A percentile compares a stretch with the other conserved stretches of the same genome.
Conservation (phyloP, 306 rosid genomes). For the Oxytropis ochrocephala region DNA sequence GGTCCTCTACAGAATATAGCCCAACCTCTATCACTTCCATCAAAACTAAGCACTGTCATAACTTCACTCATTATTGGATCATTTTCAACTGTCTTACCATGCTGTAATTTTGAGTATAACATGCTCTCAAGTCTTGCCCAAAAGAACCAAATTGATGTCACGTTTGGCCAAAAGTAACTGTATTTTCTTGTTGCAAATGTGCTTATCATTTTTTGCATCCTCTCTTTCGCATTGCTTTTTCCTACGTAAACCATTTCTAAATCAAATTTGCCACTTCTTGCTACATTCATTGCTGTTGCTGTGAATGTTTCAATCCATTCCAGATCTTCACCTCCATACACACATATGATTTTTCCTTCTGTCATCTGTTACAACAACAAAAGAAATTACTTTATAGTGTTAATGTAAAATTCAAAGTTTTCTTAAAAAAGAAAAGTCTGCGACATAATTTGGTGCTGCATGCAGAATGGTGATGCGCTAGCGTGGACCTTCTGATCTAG, state of each 20-base stretch:
- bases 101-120: constrained; percentile 60
- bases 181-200: constrained; percentile 27
- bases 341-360: constrained; percentile 43
- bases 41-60: constrained; percentile 69
- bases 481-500: too few species aligned
- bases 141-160: constrained; percentile 65
- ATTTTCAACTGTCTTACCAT: constrained; percentile 38
- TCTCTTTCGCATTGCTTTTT: constrained; percentile 62
- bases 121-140: constrained; percentile 85
- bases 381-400: neutral
- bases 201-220: constrained; percentile 33
- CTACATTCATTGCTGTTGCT: constrained; percentile 28
- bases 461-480: too few species aligned
- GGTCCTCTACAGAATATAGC: constrained; percentile 50
- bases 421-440: neutral
- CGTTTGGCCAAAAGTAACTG: constrained; percentile 47
- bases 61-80: constrained; percentile 63
- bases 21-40: constrained; percentile 80
- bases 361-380: constrained; percentile 37
- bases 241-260: constrained; percentile 67
- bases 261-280: constrained; percentile 30
- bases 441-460: too few species aligned
- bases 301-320: constrained; percentile 76
- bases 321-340: constrained; percentile 71
- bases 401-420: neutral